phyloP scores from a whole-genome alignment of 768 basidiomycete species.

The Leccinum fibrillosum region DNA sequence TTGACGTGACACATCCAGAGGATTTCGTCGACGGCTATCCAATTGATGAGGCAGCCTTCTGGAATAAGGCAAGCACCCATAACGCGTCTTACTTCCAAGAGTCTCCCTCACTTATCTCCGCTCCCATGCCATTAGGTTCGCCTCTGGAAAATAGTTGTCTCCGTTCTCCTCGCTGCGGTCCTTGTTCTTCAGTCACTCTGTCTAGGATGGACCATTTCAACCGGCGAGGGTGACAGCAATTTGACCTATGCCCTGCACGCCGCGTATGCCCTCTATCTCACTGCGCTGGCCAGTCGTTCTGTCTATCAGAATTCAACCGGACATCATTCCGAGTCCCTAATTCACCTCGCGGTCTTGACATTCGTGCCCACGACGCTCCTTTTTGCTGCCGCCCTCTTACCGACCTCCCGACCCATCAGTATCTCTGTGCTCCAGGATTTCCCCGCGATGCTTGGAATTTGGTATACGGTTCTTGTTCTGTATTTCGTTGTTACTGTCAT shows the following conservation, averaged over 20 bases:
- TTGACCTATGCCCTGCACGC: constrained; percentile 44
- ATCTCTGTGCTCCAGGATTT: constrained; percentile 22
- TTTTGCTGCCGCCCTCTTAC: constrained; percentile 53
- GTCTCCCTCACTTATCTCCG: background rate
- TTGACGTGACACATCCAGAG: constrained; percentile 69
- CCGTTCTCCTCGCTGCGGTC: constrained; percentile 43
- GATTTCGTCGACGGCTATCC: constrained; percentile 68
- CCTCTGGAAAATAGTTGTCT: constrained; percentile 52
- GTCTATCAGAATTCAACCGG: constrained; percentile 42
- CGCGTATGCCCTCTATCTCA: constrained; percentile 56
- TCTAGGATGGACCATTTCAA: constrained; percentile 46
- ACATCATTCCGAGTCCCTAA: constrained; percentile 44
- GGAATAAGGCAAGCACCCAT: constrained; percentile 43
- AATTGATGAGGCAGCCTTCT: constrained; percentile 57
- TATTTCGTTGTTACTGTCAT: constrained; percentile 46
- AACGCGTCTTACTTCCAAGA: background rate
- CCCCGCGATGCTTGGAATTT: constrained; percentile 35
- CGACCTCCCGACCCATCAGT: constrained; percentile 39
- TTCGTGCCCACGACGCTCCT: constrained; percentile 46
- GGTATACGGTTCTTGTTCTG: constrained; percentile 51
- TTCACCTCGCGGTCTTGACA: constrained; percentile 61
- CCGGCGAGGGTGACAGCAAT: constrained; percentile 29
- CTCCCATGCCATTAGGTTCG: constrained; percentile 44
- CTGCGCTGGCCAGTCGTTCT: constrained; percentile 50
- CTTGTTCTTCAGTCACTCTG: constrained; percentile 49